Percentiles rank a stretch among this genome's conserved stretches.
These are phyloP conservation scores for Lecanicillium sp. DNA, from an alignment of 2,329 filamentous ascomycete species.

Conservation along the genomic window DNA sequence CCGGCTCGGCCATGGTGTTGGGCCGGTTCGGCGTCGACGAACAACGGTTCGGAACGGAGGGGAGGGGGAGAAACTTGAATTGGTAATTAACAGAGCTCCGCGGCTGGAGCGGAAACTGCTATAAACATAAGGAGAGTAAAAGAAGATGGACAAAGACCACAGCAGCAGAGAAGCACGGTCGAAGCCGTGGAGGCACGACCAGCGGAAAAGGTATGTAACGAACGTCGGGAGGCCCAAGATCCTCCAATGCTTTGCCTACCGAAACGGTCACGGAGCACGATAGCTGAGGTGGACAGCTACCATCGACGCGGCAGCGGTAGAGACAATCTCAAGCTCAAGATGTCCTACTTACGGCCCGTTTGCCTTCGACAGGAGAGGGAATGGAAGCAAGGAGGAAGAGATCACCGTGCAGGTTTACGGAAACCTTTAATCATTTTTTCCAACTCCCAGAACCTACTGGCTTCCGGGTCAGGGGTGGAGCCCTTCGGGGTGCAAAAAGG, in stretches of 20 bases:
- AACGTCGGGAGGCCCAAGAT: constrained; percentile 10
- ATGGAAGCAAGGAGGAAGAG: constrained; percentile 3
- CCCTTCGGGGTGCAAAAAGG: constrained; percentile 12
- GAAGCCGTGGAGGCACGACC: no score
- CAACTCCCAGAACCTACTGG: constrained; percentile 9
- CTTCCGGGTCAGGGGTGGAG: constrained; percentile 17
- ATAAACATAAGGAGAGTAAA: constrained; percentile 21
- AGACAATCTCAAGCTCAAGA: constrained; percentile 11
- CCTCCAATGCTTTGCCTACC: constrained; percentile 3
- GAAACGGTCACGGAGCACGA: constrained; percentile 2
- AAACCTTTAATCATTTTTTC: constrained; percentile 14
- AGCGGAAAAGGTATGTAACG: constrained; percentile 7
- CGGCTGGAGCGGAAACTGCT: constrained; percentile 10
- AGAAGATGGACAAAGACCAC: constrained; percentile 18
- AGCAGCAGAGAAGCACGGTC: no score
- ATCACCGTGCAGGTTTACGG: constrained; percentile 7
- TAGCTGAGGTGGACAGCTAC: constrained; percentile 3
- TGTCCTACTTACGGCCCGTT: constrained; percentile 10
- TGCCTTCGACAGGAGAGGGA: constrained; percentile 5
- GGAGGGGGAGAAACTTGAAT: neutral
- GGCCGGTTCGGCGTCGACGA: constrained; percentile 4
- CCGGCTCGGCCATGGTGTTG: constrained; percentile 24
- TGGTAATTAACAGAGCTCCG: constrained; percentile 10
- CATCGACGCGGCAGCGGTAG: constrained; percentile 9
- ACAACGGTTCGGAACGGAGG: constrained; percentile 7